Conservation (phyloP, 345 rosid species). For the Corchorus olitorius region DNA sequence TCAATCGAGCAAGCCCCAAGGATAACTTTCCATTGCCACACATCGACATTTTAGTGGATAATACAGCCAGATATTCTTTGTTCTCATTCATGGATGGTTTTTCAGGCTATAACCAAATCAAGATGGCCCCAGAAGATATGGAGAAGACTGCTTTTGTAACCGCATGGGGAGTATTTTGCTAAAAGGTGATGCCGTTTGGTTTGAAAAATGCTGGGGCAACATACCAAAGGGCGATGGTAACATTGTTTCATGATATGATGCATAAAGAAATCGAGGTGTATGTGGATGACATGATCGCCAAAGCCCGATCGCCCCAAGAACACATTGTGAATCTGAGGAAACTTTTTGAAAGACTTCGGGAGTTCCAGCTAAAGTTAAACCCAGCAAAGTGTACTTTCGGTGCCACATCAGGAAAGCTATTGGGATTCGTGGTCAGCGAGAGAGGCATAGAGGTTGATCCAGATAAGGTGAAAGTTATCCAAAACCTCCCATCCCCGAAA, state of each 20-base stretch:
- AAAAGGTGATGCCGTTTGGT: not conserved
- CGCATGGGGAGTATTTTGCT: not conserved
- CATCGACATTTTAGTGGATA: not conserved
- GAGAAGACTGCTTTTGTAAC: not conserved
- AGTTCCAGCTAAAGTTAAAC: not conserved
- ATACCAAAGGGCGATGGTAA: not conserved
- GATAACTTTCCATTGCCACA: not conserved
- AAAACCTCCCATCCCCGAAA: not conserved
- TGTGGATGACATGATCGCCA: not conserved
- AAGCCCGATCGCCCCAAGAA: not conserved
- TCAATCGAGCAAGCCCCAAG: not conserved
- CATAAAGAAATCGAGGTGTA: not conserved
- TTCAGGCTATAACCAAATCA: not conserved
- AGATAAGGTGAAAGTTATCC: not conserved
- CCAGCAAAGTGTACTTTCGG: not conserved
- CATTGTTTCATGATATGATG: not conserved
- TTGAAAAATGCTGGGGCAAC: not conserved
- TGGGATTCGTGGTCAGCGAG: not conserved
- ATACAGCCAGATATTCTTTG: not conserved
- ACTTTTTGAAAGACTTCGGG: not conserved
- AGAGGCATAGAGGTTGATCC: constrained; percentile 9
- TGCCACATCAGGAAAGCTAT: not conserved
- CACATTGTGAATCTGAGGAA: not conserved
- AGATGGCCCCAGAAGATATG: not conserved
- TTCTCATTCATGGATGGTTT: not conserved